Base-by-base conservation (phyloP, 306 rosid species). In the Amphicarpaea edgeworthii region DNA sequence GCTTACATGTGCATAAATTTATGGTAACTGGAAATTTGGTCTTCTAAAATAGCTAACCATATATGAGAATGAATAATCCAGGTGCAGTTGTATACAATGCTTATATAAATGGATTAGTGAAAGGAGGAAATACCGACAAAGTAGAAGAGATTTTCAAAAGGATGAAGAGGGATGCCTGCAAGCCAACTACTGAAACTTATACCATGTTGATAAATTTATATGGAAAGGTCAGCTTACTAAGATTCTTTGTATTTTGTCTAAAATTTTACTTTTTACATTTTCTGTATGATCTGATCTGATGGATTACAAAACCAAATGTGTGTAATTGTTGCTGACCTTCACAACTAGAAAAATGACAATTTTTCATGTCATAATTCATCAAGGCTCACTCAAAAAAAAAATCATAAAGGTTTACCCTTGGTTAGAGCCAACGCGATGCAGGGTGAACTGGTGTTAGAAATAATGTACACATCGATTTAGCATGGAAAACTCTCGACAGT, bases 31-130 rank as follows among this genome's bases (percentile, higher is more conserved):
- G 37, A 75, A 54, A 63, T 62, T 78, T 75, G 71, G 38, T 62
- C 60, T 21, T 55, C 15, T 14, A 49, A 62, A 55, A 34, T 84
- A 28, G 47, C 69, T 80, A 72, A 76, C 64, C 26, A 71, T 60
- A 32, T 37, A 55, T 70, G 32, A 40, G 65, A 66, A 47, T 80
- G 53, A 53, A 77, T 23, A 42, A 55, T 16, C 58, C 96, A 94
- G 96, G 95, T 80, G 85, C 96, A 32, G 81, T 86, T 21, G 97
- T 92, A 45, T 92, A 89, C 41, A 82, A 92, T 75, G 97, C 97
- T 68, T 92, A 90, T 72, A 90, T 95, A 67, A 92, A 92, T 69
- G 98, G 97, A 58, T 66, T 95, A 47, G 81, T 90, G 63, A 95
- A 92, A 86, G 90, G 88, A 45, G 86, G 90, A 83, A 86, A 92